Conservation (phyloP, 257 asterid genomes). For the Nicotiana attenuata region DNA sequence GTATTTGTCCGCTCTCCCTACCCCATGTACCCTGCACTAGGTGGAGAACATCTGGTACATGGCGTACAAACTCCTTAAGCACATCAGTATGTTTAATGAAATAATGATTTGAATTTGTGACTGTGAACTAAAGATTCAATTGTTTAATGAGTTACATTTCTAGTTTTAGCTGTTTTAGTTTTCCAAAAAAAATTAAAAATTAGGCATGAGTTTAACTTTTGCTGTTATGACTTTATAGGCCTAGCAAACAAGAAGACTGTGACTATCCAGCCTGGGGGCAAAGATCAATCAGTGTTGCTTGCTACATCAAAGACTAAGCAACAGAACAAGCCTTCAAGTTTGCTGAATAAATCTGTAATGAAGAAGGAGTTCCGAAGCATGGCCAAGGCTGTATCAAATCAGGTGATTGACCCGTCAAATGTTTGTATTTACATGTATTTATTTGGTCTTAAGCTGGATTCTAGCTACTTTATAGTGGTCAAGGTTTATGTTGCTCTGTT, state of each 20-base stretch:
- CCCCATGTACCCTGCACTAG: background rate
- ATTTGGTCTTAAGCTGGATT: background rate
- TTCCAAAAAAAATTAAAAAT: background rate
- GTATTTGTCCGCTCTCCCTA: background rate
- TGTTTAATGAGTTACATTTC: background rate
- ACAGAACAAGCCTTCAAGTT: conserved; percentile 60
- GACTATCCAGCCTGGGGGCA: conserved; percentile 61
- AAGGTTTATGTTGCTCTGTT: background rate
- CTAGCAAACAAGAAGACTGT: conserved; percentile 93
- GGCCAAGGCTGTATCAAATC: conserved; percentile 90
- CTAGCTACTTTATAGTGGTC: background rate
- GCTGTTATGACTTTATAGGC: conserved; percentile 27
- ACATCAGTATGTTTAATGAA: background rate
- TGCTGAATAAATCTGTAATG: conserved; percentile 64
- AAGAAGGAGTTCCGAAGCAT: conserved; percentile 77
- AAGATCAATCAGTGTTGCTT: conserved; percentile 69
- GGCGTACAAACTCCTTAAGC: background rate
- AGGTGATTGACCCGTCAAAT: conserved; percentile 32
- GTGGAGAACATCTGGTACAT: background rate
- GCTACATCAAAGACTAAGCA: conserved; percentile 86
- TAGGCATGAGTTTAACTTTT: background rate
- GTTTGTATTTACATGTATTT: background rate
- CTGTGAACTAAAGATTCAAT: background rate
- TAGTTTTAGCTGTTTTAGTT: background rate
- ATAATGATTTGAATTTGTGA: background rate